Evolutionary conservation across 345 rosid species (phyloP), one percentile per base, ranked within the genome.

Genomic region (Aethionema arabicum): DNA sequence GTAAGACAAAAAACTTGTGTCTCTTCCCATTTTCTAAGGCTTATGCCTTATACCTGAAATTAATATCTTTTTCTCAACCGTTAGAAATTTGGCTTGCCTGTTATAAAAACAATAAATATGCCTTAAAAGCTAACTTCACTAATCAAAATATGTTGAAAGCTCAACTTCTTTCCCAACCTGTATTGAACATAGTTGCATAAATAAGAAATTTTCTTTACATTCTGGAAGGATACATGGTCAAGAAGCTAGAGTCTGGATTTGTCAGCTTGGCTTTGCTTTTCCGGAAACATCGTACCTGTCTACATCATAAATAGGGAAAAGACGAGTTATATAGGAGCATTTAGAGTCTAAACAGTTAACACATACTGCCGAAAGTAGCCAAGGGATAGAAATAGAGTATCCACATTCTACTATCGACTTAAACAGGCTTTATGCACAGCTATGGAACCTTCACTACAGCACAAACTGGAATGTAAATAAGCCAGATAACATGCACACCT

Each of bases 231-330:
- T 44, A 55, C 31, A 47, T 36, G 14, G 35, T 48, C 36, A 56
- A 66, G 14, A 39, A 57, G 50, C 47, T 30, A 29, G 40, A 47
- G 15, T 42, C 69, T 65, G 45, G 38, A 16, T 44, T 44, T 44
- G 31, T 53, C 29, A 12, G 53, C 36, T n/a, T 53, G 61, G 45
- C 37, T 54, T 53, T 54, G 46, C 16, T 44, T 41, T 52, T 21
- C 16, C 32, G 7, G 14, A 46, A 5, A 42, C 44, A 50, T 50
- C 35, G 47, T 50, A 59, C 52, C 13, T 35, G 40, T 32, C 14
- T 10, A 21, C 72, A 42, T 16, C 59, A 52, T 5, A 42, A 32
- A 5, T 66, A 31, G 11, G 9, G 27, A 0, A 65, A 29, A 13
- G 27, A 10, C 5, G 6, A 4, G 41, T 59, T 12, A 4, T 11